phyloP scores from a whole-genome alignment of 257 asterid species.

The Solanum pimpinellifolium region DNA sequence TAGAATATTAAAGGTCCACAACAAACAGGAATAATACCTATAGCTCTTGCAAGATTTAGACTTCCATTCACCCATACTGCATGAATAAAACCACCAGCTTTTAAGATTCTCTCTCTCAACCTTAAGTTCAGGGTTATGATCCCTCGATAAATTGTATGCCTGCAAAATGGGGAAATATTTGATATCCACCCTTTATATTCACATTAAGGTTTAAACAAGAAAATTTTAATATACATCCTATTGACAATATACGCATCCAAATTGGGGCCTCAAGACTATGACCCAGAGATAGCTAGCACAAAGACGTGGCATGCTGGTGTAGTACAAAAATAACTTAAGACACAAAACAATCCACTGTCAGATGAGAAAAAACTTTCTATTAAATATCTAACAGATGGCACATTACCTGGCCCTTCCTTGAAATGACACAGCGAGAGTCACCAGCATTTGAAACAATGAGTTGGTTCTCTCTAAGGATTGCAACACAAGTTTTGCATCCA shows the following conservation, averaged over 20 bases:
- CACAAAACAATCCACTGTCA: neutral
- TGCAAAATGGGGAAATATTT: constrained; percentile 6
- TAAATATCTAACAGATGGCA: neutral
- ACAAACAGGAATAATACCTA: constrained; percentile 33
- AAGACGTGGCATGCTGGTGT: neutral
- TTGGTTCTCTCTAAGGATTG: constrained; percentile 63
- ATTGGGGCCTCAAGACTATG: neutral
- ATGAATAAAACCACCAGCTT: constrained; percentile 94
- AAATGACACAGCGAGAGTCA: constrained; percentile 95
- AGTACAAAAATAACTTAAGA: neutral
- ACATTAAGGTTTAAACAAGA: neutral
- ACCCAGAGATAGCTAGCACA: neutral
- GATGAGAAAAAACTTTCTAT: neutral
- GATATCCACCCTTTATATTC: neutral
- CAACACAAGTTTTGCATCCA: constrained; percentile 95
- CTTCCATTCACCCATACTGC: constrained; percentile 96
- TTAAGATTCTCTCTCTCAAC: constrained; percentile 77
- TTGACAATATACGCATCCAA: neutral
- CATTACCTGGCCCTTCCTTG: constrained; percentile 92
- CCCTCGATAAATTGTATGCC: constrained; percentile 97
- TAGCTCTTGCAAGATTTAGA: constrained; percentile 91
- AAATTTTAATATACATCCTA: neutral
- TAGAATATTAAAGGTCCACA: neutral
- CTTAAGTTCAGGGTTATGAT: constrained; percentile 94
- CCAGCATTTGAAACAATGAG: constrained; percentile 95